phyloP scores from a whole-genome alignment of 805 yeast species.

The Kuraishia molischiana region DNA sequence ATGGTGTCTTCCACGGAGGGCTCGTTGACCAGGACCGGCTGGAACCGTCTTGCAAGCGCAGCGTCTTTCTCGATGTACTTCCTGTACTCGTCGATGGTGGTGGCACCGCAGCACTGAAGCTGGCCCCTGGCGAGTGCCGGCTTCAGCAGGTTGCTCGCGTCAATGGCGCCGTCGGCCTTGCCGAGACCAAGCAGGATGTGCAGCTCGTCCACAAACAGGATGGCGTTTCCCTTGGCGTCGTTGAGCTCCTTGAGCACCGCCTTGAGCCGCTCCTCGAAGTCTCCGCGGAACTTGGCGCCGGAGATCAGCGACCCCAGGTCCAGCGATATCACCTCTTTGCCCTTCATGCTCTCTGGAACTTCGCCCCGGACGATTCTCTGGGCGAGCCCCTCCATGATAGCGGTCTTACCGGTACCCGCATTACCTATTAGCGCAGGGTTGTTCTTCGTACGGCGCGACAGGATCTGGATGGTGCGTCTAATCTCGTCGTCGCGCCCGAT shows the following conservation, averaged over 20 bases:
- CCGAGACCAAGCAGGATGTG: conserved; percentile 88
- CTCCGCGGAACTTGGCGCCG: conserved; percentile 95
- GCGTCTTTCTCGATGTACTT: conserved; percentile 95
- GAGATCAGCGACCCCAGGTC: conserved; percentile 87
- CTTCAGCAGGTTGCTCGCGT: conserved; percentile 86
- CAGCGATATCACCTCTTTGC: conserved; percentile 71
- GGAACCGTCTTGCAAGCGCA: conserved; percentile 89
- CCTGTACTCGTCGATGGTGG: conserved; percentile 87
- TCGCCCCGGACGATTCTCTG: conserved; percentile 87
- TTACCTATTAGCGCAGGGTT: conserved; percentile 92
- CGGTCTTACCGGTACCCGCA: conserved; percentile 98
- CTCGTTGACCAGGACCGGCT: conserved; percentile 76
- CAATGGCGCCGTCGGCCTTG: conserved; percentile 90
- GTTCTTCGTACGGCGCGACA: conserved; percentile 88
- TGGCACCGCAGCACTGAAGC: conserved; percentile 92
- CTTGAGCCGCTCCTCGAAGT: conserved; percentile 86
- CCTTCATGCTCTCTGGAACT: conserved; percentile 90
- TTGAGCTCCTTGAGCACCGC: conserved; percentile 76
- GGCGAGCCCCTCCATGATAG: conserved; percentile 93
- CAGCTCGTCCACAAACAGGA: conserved; percentile 83
- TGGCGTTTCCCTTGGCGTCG: conserved; percentile 62
- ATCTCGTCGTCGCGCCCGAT: conserved; percentile 97
- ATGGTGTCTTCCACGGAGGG: conserved; percentile 89
- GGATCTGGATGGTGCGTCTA: conserved; percentile 82
- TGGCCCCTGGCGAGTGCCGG: conserved; percentile 92